These are phyloP conservation scores for Monascus purpureus DNA, from an alignment of 495 filamentous ascomycete genomes.

Conservation along the genomic window DNA sequence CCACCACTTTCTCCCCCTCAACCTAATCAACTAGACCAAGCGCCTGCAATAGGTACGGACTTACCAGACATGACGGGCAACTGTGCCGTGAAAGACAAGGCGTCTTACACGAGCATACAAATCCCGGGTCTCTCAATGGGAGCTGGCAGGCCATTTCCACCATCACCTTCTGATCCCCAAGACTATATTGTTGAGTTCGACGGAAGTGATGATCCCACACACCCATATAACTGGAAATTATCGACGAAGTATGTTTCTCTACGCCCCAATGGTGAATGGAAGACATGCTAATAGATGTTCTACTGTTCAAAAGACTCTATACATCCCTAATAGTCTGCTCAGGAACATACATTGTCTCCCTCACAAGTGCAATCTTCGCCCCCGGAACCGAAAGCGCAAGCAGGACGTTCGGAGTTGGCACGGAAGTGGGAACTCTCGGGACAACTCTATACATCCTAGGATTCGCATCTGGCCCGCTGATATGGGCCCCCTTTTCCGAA, in stretches of 20 bases:
- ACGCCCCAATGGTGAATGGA: conserved; percentile 6
- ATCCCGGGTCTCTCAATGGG: conserved; percentile 17
- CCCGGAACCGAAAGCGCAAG: conserved; percentile 24
- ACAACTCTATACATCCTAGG: conserved; percentile 37
- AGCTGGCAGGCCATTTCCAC: conserved; percentile 25
- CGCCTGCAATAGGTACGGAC: no score
- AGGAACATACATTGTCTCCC: conserved; percentile 38
- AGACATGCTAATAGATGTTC: background rate
- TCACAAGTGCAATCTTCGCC: conserved; percentile 37
- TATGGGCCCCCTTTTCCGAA: conserved; percentile 44
- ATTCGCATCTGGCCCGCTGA: conserved; percentile 32
- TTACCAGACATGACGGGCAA: no score
- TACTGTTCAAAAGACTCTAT: conserved; percentile 8
- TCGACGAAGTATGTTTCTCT: conserved; percentile 14
- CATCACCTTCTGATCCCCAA: conserved; percentile 19
- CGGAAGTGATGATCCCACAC: conserved; percentile 31
- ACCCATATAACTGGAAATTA: conserved; percentile 40
- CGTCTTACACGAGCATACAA: no score
- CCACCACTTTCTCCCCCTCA: no score
- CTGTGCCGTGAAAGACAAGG: conserved; percentile 12
- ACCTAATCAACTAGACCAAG: no score
- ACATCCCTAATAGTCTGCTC: conserved; percentile 25
- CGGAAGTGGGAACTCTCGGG: conserved; percentile 33
- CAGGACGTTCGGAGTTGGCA: conserved; percentile 26
- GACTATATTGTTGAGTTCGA: conserved; percentile 41